A percentile compares a stretch with the other conserved stretches of the same genome.
phyloP scores from a whole-genome alignment of 2,329 filamentous ascomycete species.

The Bretziella fagacearum region DNA sequence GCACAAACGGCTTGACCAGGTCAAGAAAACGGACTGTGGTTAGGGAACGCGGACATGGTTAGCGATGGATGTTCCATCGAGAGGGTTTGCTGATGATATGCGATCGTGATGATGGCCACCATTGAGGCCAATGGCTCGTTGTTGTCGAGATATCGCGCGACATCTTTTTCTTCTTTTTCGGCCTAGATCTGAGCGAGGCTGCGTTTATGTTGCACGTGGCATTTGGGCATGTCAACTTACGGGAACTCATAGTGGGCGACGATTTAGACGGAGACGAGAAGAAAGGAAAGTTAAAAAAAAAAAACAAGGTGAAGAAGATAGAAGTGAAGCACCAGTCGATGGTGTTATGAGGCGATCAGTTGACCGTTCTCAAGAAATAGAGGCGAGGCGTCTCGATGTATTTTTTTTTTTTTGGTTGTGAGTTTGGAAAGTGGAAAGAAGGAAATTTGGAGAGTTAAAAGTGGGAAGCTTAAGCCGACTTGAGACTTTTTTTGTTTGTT shows the following conservation, averaged over 20 bases:
- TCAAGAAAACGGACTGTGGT: conserved; percentile 89
- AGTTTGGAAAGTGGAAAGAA: conserved; percentile 12
- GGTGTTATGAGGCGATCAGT: conserved; percentile 13
- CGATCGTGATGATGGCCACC: too few species aligned
- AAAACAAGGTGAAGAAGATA: conserved; percentile 19
- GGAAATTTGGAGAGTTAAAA: conserved; percentile 2
- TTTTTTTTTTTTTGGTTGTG: not conserved
- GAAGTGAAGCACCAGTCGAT: conserved; percentile 16
- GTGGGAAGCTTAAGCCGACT: conserved; percentile 22
- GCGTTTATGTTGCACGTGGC: not conserved
- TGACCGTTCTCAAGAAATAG: conserved; percentile 13
- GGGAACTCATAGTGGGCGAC: conserved; percentile 35
- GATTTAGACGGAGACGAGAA: conserved; percentile 18
- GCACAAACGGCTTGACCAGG: conserved; percentile 98
- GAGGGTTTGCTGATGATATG: too few species aligned
- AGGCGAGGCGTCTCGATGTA: too few species aligned
- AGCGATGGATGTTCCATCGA: conserved; percentile 1
- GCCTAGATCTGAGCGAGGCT: too few species aligned
- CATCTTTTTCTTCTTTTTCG: too few species aligned
- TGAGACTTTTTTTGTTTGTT: conserved; percentile 18
- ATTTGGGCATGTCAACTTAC: conserved; percentile 25
- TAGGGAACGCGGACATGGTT: conserved; percentile 4
- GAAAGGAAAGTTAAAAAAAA: conserved; percentile 22
- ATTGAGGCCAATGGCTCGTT: too few species aligned
- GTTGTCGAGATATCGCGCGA: too few species aligned